These are phyloP conservation scores for Coprinopsis sp. DNA, from an alignment of 768 basidiomycete species.

Conservation along the genomic window DNA sequence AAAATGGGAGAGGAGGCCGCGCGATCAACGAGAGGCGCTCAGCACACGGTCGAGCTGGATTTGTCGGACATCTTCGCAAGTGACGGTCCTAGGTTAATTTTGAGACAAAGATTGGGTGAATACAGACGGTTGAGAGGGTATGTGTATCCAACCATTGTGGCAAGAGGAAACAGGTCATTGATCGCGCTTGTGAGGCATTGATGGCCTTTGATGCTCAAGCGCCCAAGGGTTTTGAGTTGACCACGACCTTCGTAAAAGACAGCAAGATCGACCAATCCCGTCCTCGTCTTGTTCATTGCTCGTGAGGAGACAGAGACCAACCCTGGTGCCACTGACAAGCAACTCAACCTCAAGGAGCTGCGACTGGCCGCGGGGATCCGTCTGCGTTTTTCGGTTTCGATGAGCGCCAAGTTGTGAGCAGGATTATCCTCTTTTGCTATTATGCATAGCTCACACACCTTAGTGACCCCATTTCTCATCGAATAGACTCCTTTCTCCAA, in stretches of 20 bases:
- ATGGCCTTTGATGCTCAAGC: constrained; percentile 47
- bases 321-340: constrained; percentile 72
- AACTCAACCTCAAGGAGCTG: constrained; percentile 80
- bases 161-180: too few relatives aligned
- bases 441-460: not conserved
- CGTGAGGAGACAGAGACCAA: constrained; percentile 78
- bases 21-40: too few relatives aligned
- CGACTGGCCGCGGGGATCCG: constrained; percentile 83
- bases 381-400: constrained; percentile 80
- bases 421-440: not conserved
- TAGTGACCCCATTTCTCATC: constrained; percentile 81
- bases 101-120: too few relatives aligned
- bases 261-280: constrained; percentile 75
- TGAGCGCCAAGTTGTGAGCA: constrained; percentile 81
- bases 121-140: too few relatives aligned
- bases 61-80: too few relatives aligned
- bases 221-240: constrained; percentile 61
- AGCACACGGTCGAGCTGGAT: too few relatives aligned
- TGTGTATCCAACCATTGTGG: too few relatives aligned
- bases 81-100: too few relatives aligned
- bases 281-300: constrained; percentile 84
- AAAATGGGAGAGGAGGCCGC: too few relatives aligned
- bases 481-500: constrained; percentile 60
- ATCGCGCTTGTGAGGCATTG: constrained; percentile 81
- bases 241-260: constrained; percentile 92